Base-by-base conservation (phyloP, 176 grass and related monocot genomes). In the Oryza australiensis region DNA sequence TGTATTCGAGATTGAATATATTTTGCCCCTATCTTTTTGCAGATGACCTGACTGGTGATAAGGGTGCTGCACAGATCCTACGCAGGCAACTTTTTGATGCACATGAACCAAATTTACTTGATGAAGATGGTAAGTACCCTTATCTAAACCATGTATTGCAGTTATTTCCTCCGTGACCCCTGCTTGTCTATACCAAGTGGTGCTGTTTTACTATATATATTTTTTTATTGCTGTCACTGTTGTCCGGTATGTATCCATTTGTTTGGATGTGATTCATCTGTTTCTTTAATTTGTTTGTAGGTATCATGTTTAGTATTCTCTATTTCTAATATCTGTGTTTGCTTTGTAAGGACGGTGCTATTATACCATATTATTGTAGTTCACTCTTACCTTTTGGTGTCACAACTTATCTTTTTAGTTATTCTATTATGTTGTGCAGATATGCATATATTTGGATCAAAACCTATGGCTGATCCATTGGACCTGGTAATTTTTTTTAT, bases 371-470 rank as follows among this genome's bases (percentile, higher is more conserved):
- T 71, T 33, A 14, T 59, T 79, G 33, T 75, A 35, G 15, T 63
- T 84, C 20, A 60, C 15, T 28, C 30, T 66, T 40, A 57, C 14
- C 77, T 55, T 33, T 72, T 85, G 42, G 80, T 32, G 5, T 43
- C 28, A 64, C 20, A 38, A 28, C 74, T 73, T 72, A 51, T 81
- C 33, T 27, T 75, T 78, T 73, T 65, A 60, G 14, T 80, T 82
- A 72, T 82, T 75, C 51, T 62, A 70, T 80, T 68, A 91, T 12
- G 35, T 75, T 85, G 41, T 90, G 86, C 93, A 99, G 96, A 99
- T 90, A 99, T 99, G 96, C 93, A 95, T 94, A 88, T 99, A 67
- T 97, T 94, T 91, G 94, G 87, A 79, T 92, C 82, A 87, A 97
- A 91, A 91, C 94, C 94, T 68, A 86, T 97, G 88, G 84, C 86